Conservation (phyloP, 2,329 filamentous ascomycete species). For the Fusarium phyllophilum region DNA sequence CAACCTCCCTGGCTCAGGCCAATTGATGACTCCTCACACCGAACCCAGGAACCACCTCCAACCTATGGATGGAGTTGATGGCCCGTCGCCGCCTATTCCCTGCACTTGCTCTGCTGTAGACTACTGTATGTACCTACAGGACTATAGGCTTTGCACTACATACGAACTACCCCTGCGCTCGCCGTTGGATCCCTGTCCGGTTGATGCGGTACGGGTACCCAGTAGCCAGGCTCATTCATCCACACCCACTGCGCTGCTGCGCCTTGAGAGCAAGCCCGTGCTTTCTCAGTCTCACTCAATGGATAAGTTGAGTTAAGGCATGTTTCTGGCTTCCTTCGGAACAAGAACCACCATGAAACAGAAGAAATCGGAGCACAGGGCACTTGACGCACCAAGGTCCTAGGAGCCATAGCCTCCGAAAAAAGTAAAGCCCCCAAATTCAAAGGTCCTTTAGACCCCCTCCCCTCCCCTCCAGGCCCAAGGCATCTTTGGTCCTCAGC, state of each 20-base stretch:
- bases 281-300: constrained; percentile 30
- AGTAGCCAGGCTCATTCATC: constrained; percentile 33
- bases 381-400: constrained; percentile 34
- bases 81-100: constrained; percentile 14
- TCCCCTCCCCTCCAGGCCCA: constrained; percentile 26
- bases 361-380: constrained; percentile 31
- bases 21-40: constrained; percentile 45
- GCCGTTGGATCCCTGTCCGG: constrained; percentile 20
- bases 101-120: not conserved
- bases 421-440: constrained; percentile 35
- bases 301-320: constrained; percentile 19
- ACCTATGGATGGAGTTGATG: constrained; percentile 13
- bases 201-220: constrained; percentile 27
- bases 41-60: constrained; percentile 35
- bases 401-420: constrained; percentile 20
- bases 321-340: constrained; percentile 18
- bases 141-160: not conserved
- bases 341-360: constrained; percentile 23
- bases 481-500: constrained; percentile 42
- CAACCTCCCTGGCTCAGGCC: constrained; percentile 36
- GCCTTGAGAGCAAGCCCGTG: constrained; percentile 40
- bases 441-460: constrained; percentile 31
- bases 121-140: not conserved
- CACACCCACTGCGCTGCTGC: constrained; percentile 43
- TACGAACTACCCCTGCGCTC: not conserved